These are phyloP conservation scores for Azolla pinnata DNA, from an alignment of 75 land plant species.

Conservation along the genomic window DNA sequence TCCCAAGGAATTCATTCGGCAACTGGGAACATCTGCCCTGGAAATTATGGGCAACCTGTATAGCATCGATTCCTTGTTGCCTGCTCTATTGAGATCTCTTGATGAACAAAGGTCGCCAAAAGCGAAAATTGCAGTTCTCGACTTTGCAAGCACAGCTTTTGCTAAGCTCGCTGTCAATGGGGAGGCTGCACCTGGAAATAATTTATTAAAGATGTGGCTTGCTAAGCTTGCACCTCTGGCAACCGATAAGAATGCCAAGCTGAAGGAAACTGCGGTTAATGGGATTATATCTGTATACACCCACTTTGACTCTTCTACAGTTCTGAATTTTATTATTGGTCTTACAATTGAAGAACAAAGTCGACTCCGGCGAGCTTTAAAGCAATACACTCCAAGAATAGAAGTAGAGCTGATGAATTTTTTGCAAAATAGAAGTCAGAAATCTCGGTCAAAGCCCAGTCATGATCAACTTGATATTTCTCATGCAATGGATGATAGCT, in stretches of 20 bases:
- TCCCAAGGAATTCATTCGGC: slow-evolving; percentile 87
- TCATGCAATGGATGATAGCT: slow-evolving; percentile 11
- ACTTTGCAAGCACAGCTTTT: slow-evolving; percentile 86
- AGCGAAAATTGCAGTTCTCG: slow-evolving; percentile 95
- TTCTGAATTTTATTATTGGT: slow-evolving; percentile 80
- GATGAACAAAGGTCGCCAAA: slow-evolving; percentile 99
- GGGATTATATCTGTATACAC: slow-evolving; percentile 91
- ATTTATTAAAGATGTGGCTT: slow-evolving; percentile 88
- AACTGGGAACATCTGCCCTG: slow-evolving; percentile 64
- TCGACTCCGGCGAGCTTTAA: slow-evolving; percentile 75
- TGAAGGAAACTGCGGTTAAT: slow-evolving; percentile 90
- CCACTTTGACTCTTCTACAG: slow-evolving; percentile 74
- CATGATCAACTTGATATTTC: slow-evolving; percentile 63
- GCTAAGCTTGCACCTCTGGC: slow-evolving; percentile 78
- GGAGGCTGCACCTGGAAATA: slow-evolving; percentile 62
- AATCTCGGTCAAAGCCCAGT: slow-evolving; percentile 47
- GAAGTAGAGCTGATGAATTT: slow-evolving; percentile 94
- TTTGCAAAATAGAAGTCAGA: slow-evolving; percentile 83
- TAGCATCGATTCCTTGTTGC: slow-evolving; percentile 70
- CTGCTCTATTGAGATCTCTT: slow-evolving; percentile 85
- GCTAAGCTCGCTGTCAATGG: slow-evolving; percentile 61
- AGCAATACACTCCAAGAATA: slow-evolving; percentile 94
- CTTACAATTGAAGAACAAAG: slow-evolving; percentile 95
- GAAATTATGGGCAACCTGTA: slow-evolving; percentile 86
- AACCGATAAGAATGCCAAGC: slow-evolving; percentile 80